Conservation (phyloP, 768 basidiomycete genomes). For the Coprinellus micaceus region DNA sequence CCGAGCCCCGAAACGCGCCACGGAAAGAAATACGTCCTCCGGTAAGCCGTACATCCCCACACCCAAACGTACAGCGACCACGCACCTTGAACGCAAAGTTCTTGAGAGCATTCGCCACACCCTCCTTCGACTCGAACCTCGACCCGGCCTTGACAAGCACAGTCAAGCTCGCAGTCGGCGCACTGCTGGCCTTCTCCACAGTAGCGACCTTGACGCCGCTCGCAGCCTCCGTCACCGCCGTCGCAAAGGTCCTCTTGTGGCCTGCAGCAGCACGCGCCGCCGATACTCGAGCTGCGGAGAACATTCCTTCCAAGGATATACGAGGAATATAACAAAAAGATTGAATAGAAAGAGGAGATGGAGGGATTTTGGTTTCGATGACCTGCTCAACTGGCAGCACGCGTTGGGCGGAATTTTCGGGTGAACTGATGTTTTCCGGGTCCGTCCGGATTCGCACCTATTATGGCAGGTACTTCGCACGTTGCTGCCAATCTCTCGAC, state of each 20-base stretch:
- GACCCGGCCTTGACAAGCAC: conserved; percentile 91
- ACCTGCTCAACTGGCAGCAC: too few relatives aligned
- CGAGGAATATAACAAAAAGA: too few relatives aligned
- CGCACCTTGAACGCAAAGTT: conserved; percentile 98
- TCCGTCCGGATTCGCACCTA: conserved; percentile 4
- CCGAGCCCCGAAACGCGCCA: neutral
- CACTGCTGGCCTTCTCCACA: conserved; percentile 59
- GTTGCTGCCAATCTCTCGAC: neutral
- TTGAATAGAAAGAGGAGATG: neutral
- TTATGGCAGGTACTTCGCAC: neutral
- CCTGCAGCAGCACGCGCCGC: conserved; percentile 52
- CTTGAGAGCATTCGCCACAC: conserved; percentile 91
- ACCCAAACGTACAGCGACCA: neutral
- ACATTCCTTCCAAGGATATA: neutral
- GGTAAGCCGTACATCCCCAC: neutral
- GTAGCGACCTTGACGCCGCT: conserved; percentile 81
- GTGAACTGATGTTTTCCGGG: conserved; percentile 3
- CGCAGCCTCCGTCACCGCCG: conserved; percentile 64
- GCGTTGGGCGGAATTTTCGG: conserved; percentile 10
- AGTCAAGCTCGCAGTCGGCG: conserved; percentile 82
- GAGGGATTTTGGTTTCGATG: neutral
- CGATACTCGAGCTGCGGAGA: conserved; percentile 9
- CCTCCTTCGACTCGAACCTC: conserved; percentile 83
- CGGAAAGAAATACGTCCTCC: neutral
- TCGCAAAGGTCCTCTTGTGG: conserved; percentile 78